Base-by-base conservation (phyloP, 2,329 filamentous ascomycete genomes). In the Fusarium nisikadoi region DNA sequence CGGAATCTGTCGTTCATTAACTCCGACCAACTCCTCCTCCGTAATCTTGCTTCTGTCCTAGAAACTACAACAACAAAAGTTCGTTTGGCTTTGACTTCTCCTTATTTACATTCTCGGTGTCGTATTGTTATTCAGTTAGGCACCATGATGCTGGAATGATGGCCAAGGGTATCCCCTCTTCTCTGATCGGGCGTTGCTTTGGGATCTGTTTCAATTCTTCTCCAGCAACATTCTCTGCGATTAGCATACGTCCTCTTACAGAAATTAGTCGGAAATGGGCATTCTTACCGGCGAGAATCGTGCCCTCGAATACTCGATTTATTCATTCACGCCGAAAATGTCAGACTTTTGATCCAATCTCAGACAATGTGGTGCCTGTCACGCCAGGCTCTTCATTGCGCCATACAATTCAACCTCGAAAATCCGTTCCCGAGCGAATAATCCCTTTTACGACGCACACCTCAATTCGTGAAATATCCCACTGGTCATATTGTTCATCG, bases 131-230 rank as follows among this genome's bases (percentile, higher is more conserved):
- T 75, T 33, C 64, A 64, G 68, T 52, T 70, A 74, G 77, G 65
- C 79, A 79, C 78, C 81, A 84, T 84, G 83, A 68, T 80, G 74
- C 76, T 75, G 77, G 76, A 72, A 80, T 79, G 73, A 84, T 84
- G 83, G 81, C 82, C 79, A 83, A 80, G 78, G 79, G 76, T 75
- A 77, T 80, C 67, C 78, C 79, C 66, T 78, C 78, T 70, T 79
- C 80, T 80, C 77, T 80, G 72, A 68, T 80, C 62, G 78, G 80
- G 75, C 80, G 80, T 76, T 79, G 77, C 72, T 75, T 80, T 62
- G 76, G 79, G 66, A 77, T 78, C 59, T 65, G 69, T 60, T 69
- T 60, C 75, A 74, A 64, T 71, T 75, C 75, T 68, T 67, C 62
- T 67, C 61, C 58, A 63, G 65, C 66, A 58, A 74, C 75, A 71